Evolutionary conservation across 78 protist genomes (phyloP).

Genomic region (Chrysochromulina tobinii): DNA sequence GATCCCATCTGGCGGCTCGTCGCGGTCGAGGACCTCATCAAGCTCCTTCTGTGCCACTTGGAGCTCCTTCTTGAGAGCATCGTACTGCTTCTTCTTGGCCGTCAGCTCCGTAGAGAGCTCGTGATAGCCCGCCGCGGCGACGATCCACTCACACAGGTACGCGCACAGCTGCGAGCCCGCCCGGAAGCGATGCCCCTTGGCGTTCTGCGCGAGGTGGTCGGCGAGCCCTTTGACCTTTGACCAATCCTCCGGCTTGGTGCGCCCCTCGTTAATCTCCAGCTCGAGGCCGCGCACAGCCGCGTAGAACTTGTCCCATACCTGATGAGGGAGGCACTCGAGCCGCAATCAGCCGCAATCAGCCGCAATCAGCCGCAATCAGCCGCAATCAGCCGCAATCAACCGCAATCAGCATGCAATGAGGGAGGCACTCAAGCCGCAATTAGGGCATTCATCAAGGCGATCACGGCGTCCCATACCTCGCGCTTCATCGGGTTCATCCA

Average conservation of each 20-base stretch:
- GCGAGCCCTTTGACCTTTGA: neutral
- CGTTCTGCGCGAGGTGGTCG: neutral
- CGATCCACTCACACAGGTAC: neutral
- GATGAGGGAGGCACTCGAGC: no score
- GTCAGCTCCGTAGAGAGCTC: neutral
- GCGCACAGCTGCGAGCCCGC: neutral
- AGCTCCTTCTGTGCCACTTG: neutral
- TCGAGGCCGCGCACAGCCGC: neutral
- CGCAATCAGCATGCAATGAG: no score
- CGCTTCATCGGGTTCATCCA: no score
- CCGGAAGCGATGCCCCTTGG: neutral
- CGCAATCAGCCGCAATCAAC: no score
- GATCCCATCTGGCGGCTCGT: neutral
- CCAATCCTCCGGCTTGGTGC: neutral
- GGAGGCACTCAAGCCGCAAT: no score
- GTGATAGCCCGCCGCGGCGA: neutral
- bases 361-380: no score
- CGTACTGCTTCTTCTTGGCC: neutral
- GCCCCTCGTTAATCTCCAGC: neutral
- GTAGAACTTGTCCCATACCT: neutral
- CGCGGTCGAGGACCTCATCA: neutral
- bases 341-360: no score
- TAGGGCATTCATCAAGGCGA: no score
- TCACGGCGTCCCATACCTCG: no score
- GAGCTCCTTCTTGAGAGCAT: neutral